phyloP scores from a whole-genome alignment of 495 filamentous ascomycete genomes.

The Aspergillus avenaceus region DNA sequence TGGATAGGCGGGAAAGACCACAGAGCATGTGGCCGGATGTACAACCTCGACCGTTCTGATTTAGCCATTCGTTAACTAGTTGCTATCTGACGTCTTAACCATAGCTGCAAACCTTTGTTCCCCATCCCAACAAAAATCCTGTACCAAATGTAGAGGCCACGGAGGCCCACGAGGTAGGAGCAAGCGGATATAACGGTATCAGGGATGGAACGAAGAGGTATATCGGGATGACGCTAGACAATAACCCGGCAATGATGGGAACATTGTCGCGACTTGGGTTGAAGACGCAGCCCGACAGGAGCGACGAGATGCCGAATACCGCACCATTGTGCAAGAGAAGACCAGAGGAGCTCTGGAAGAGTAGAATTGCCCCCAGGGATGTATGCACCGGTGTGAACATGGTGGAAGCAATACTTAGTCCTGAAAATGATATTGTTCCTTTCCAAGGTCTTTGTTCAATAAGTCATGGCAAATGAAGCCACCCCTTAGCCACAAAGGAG shows the following conservation, averaged over 20 bases:
- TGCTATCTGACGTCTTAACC: neutral
- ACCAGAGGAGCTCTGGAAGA: slow-evolving; percentile 49
- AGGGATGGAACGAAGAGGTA: slow-evolving; percentile 39
- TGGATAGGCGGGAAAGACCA: slow-evolving; percentile 48
- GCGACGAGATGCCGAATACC: slow-evolving; percentile 52
- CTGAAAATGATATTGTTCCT: no score
- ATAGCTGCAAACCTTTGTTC: slow-evolving; percentile 43
- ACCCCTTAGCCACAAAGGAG: no score
- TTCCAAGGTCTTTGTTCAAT: no score
- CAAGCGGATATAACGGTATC: slow-evolving; percentile 38
- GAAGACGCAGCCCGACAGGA: slow-evolving; percentile 38
- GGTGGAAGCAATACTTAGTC: neutral
- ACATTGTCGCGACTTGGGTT: slow-evolving; percentile 37
- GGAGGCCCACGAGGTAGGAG: slow-evolving; percentile 26
- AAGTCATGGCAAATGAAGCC: no score
- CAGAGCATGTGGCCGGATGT: slow-evolving; percentile 62
- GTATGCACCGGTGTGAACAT: slow-evolving; percentile 61
- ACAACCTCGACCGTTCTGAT: slow-evolving; percentile 50
- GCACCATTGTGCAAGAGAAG: slow-evolving; percentile 53
- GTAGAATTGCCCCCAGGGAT: slow-evolving; percentile 49
- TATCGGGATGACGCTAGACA: slow-evolving; percentile 38
- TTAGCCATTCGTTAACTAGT: neutral
- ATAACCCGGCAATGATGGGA: slow-evolving; percentile 46
- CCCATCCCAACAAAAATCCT: slow-evolving; percentile 50
- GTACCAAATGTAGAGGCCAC: slow-evolving; percentile 35